phyloP scores from a whole-genome alignment of 1,139 yeast species.

The Debaryomyces subglobosus region DNA sequence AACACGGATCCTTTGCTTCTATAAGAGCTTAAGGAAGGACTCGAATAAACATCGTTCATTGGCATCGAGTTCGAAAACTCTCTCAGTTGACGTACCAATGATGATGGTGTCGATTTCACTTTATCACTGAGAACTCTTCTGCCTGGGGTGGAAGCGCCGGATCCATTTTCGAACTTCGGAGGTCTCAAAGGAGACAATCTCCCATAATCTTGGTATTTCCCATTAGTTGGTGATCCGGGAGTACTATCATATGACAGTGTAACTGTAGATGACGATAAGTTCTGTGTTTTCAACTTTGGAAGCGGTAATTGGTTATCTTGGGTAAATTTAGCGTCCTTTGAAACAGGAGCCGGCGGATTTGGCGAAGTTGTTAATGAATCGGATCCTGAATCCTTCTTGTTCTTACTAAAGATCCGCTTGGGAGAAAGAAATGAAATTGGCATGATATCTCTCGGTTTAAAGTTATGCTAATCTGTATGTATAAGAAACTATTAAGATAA shows the following conservation, averaged over 20 bases:
- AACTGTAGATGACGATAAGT: conserved; percentile 3
- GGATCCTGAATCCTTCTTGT: conserved; percentile 3
- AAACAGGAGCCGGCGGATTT: background rate
- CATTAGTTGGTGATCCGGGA: conserved; percentile 7
- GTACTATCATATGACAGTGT: conserved; percentile 6
- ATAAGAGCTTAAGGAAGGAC: conserved; percentile 16
- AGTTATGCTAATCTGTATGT: background rate
- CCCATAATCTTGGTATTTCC: background rate
- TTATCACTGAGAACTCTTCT: conserved; percentile 31
- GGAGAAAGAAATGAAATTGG: conserved; percentile 11
- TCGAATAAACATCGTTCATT: conserved; percentile 17
- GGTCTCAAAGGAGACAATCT: conserved; percentile 8
- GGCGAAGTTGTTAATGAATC: background rate
- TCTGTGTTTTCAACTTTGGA: conserved; percentile 10
- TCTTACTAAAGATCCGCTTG: conserved; percentile 6
- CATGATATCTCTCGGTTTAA: conserved; percentile 6
- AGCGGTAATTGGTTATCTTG: conserved; percentile 2
- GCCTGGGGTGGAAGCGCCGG: conserved; percentile 11
- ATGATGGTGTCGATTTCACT: conserved; percentile 40
- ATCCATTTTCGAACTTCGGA: conserved; percentile 6
- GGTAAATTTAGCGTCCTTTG: background rate
- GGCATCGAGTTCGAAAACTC: conserved; percentile 27
- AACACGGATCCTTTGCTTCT: conserved; percentile 19
- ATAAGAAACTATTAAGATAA: background rate
- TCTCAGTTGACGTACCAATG: conserved; percentile 42